Conservation (phyloP, 768 basidiomycete genomes). For the Suillus sp. region DNA sequence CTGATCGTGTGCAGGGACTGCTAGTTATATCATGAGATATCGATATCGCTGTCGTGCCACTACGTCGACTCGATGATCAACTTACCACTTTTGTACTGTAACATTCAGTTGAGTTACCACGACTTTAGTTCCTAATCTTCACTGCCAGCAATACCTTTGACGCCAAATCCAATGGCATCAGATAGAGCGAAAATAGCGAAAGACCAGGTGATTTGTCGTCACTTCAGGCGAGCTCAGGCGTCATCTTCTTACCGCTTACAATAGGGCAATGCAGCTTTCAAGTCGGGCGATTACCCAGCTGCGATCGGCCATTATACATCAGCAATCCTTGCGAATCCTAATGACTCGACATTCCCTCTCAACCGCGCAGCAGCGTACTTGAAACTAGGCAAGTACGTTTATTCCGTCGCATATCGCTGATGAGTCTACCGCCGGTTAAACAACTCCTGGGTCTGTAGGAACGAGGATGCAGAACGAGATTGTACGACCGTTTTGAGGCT, state of each 20-base stretch:
- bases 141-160: background rate
- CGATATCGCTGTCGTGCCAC: background rate
- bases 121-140: background rate
- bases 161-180: slow-evolving; percentile 33
- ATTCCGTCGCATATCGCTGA: background rate
- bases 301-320: slow-evolving; percentile 88
- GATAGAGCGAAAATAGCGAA: slow-evolving; percentile 36
- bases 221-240: background rate
- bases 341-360: slow-evolving; percentile 76
- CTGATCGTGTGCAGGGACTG: background rate
- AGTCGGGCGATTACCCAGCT: slow-evolving; percentile 70
- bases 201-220: slow-evolving; percentile 28
- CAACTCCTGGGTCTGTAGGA: slow-evolving; percentile 42
- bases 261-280: slow-evolving; percentile 89
- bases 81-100: background rate
- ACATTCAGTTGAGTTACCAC: background rate
- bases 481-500: slow-evolving; percentile 66
- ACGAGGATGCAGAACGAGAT: slow-evolving; percentile 81
- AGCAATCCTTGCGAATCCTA: slow-evolving; percentile 70
- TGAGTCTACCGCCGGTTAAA: background rate
- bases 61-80: background rate
- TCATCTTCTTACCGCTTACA: slow-evolving; percentile 1
- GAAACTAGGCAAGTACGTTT: slow-evolving; percentile 90
- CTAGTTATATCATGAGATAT: background rate
- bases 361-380: slow-evolving; percentile 93